Evolutionary conservation across 345 rosid genomes (phyloP).

Genomic region (Cardamine chenopodiifolia): DNA sequence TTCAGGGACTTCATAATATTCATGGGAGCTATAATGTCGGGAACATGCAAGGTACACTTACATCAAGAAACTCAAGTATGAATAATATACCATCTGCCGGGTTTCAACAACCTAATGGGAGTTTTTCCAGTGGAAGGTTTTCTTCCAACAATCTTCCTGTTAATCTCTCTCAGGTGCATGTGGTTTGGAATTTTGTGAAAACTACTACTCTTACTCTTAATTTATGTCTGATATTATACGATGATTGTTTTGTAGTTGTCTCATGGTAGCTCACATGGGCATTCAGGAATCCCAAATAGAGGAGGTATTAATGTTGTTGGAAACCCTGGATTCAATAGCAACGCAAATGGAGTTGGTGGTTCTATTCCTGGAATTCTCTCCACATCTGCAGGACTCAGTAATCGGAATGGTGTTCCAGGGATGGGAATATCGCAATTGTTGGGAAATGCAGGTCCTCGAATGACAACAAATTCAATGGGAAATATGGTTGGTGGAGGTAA

Average conservation of each 20-base stretch:
- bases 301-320: constrained; percentile 90
- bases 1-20: constrained; percentile 88
- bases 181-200: neutral
- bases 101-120: constrained; percentile 87
- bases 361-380: constrained; percentile 97
- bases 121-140: constrained; percentile 87
- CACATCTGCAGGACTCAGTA: constrained; percentile 79
- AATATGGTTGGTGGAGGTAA: constrained; percentile 93
- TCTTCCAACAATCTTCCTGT: constrained; percentile 84
- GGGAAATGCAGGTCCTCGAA: constrained; percentile 87
- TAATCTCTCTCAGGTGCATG: constrained; percentile 84
- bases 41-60: constrained; percentile 81
- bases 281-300: constrained; percentile 87
- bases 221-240: constrained; percentile 11
- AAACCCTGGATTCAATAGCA: constrained; percentile 82
- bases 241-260: constrained; percentile 67
- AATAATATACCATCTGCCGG: constrained; percentile 79
- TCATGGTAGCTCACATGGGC: constrained; percentile 87
- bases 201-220: neutral
- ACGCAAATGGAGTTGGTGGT: constrained; percentile 86
- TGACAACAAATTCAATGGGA: constrained; percentile 77
- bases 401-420: constrained; percentile 78
- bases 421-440: constrained; percentile 87
- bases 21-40: constrained; percentile 93
- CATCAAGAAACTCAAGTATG: constrained; percentile 87